A percentile compares a stretch with the other conserved stretches of the same genome.
Evolutionary conservation across 83 land plant species (phyloP).

Genomic region (Diphasiastrum complanatum): DNA sequence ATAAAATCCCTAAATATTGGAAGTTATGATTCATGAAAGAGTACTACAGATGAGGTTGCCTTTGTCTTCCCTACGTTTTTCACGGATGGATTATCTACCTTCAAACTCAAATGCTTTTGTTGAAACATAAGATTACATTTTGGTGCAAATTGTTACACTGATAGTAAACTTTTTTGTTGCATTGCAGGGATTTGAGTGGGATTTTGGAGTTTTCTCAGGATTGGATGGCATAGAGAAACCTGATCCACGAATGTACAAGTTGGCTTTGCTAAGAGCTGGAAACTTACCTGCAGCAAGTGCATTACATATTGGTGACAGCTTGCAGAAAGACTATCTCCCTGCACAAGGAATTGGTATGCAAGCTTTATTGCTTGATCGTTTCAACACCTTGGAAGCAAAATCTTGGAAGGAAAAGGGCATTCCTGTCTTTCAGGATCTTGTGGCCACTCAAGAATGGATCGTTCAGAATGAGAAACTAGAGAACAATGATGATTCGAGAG

Average conservation of each 20-base stretch:
- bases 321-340: slow-evolving; percentile 3
- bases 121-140: too few species aligned
- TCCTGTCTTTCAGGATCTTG: background rate
- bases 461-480: too few species aligned
- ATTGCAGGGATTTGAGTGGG: slow-evolving; percentile 13
- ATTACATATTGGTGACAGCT: slow-evolving; percentile 1
- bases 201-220: slow-evolving; percentile 5
- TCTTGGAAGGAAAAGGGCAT: background rate
- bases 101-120: too few species aligned
- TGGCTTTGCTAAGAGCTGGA: background rate
- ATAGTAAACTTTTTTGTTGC: background rate
- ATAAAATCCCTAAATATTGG: too few species aligned
- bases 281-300: background rate
- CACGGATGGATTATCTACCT: too few species aligned
- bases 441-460: background rate
- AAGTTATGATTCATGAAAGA: too few species aligned
- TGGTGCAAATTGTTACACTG: too few species aligned
- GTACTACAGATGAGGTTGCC: too few species aligned
- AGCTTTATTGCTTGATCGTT: background rate
- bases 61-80: too few species aligned
- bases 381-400: background rate
- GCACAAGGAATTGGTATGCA: background rate
- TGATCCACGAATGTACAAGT: slow-evolving; percentile 3
- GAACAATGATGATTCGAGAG: too few species aligned
- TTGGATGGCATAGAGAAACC: slow-evolving; percentile 3